phyloP scores from a whole-genome alignment of 305 asterid genomes.

The Fraxinus albicans region DNA sequence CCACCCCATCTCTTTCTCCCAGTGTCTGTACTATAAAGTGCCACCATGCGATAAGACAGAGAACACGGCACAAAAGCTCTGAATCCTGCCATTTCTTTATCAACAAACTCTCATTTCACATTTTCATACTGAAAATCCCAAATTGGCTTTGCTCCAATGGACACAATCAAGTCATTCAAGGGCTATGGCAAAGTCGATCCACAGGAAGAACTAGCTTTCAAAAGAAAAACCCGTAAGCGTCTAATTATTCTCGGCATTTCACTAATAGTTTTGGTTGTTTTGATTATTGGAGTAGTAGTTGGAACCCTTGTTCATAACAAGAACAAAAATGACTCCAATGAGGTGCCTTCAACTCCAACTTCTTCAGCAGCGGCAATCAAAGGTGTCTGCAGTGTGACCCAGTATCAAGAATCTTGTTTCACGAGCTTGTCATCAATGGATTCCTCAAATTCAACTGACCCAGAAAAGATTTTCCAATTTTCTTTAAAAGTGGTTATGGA shows the following conservation, averaged over 20 bases:
- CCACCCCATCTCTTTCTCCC: too few species aligned
- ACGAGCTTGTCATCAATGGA: constrained; percentile 33
- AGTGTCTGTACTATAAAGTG: neutral
- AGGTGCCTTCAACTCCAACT: constrained; percentile 15
- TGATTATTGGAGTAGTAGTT: constrained; percentile 50
- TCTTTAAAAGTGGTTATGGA: constrained; percentile 44
- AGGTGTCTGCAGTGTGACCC: constrained; percentile 62
- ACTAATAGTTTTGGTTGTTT: constrained; percentile 28
- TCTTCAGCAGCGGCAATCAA: constrained; percentile 47
- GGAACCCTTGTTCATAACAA: constrained; percentile 45
- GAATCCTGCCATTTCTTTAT: neutral
- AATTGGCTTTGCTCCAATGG: constrained; percentile 33
- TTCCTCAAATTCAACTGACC: constrained; percentile 50
- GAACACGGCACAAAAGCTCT: neutral
- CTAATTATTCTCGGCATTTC: constrained; percentile 45
- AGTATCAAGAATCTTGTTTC: constrained; percentile 58
- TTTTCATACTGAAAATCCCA: neutral
- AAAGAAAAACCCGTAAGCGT: constrained; percentile 54
- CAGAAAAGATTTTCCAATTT: constrained; percentile 48
- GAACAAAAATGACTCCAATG: constrained; percentile 1
- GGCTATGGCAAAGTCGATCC: constrained; percentile 72
- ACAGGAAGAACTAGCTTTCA: constrained; percentile 47
- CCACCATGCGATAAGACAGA: neutral
- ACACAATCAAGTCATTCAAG: constrained; percentile 59
- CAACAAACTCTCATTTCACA: neutral